These are phyloP conservation scores for Fonsecaea multimorphosa DNA, from an alignment of 2,329 filamentous ascomycete genomes.

Conservation along the genomic window DNA sequence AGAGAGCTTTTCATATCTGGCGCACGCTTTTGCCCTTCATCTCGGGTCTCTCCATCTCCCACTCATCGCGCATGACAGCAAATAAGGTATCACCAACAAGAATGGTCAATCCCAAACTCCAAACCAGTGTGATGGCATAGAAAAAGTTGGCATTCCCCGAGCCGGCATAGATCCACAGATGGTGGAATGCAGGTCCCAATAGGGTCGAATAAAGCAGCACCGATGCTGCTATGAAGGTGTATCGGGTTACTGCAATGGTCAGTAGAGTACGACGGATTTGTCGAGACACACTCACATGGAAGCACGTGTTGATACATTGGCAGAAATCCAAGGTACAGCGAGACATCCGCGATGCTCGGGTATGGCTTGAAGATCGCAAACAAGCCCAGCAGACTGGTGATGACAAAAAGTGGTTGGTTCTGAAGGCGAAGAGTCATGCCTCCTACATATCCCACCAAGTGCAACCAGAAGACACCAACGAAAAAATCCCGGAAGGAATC, in stretches of 20 bases:
- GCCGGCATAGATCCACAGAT: conserved; percentile 97
- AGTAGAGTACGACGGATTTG: conserved; percentile 34
- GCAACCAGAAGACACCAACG: conserved; percentile 96
- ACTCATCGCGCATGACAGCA: conserved; percentile 87
- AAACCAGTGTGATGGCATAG: conserved; percentile 98
- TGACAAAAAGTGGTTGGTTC: conserved; percentile 82
- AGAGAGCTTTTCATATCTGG: conserved; percentile 68
- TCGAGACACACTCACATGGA: conserved; percentile 64
- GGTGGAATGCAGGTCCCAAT: conserved; percentile 91
- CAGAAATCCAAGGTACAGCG: conserved; percentile 80
- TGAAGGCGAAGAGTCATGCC: conserved; percentile 83
- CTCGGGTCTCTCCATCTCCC: conserved; percentile 89
- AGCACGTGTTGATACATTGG: conserved; percentile 91
- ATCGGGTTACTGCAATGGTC: conserved; percentile 74
- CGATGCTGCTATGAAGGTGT: conserved; percentile 83
- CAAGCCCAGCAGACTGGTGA: conserved; percentile 83
- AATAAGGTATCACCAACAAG: conserved; percentile 87
- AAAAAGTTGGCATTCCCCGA: conserved; percentile 99
- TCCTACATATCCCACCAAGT: conserved; percentile 86
- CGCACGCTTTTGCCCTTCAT: conserved; percentile 85
- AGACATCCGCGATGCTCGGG: conserved; percentile 87
- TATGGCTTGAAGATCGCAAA: conserved; percentile 98
- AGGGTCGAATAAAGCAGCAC: conserved; percentile 86
- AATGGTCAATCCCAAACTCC: conserved; percentile 88
- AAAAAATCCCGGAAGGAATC: conserved; percentile 98